Base-by-base conservation (phyloP, 495 filamentous ascomycete genomes). In the Trichoderma asperelloides region DNA sequence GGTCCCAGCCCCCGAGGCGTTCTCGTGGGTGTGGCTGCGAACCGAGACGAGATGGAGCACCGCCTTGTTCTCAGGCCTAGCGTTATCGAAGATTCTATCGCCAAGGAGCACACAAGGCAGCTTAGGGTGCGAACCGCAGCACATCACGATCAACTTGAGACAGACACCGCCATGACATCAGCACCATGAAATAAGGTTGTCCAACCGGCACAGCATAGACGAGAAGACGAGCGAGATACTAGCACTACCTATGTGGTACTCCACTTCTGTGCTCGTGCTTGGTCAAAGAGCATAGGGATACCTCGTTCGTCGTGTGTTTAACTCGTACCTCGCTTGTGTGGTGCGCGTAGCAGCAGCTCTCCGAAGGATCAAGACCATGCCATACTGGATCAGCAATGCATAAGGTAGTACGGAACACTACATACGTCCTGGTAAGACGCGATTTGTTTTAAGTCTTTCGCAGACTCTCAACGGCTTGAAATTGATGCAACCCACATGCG, bases 91-190 rank as follows among this genome's bases (percentile, higher is more conserved):
- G n/a, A 51, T 7, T 51, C 47, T 51, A 51, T 51, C 47, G 16
- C 47, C 30, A 25, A 12, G 28, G 25, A 30, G 23, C 13, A 13
- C 23, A 25, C 25, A 27, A 30, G 55, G 55, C 55, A 60, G 27
- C 55, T 13, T 11, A 27, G 55, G 27, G 28, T 30, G 55, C 55
- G 55, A 60, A 27, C 55, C 55, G 55, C 55, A 60, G 55, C 55
- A 60, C 55, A 25, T 60, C 55, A 60, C 27, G 55, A 60, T 60
- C 13, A 21, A 60, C 55, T 7, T 60, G 55, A 60, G 55, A 60
- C 55, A 60, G 16, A 11, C 25, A 60, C 16, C 49, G 11, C 21
- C 49, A 28, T 60, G 55, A 60, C 27, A 60, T 60, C 25, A 60
- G 55, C 18, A 21, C n/a, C 47, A 11, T 51, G 47, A 21, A 13